Conservation (phyloP, 306 rosid species). For the Prunus mume region DNA sequence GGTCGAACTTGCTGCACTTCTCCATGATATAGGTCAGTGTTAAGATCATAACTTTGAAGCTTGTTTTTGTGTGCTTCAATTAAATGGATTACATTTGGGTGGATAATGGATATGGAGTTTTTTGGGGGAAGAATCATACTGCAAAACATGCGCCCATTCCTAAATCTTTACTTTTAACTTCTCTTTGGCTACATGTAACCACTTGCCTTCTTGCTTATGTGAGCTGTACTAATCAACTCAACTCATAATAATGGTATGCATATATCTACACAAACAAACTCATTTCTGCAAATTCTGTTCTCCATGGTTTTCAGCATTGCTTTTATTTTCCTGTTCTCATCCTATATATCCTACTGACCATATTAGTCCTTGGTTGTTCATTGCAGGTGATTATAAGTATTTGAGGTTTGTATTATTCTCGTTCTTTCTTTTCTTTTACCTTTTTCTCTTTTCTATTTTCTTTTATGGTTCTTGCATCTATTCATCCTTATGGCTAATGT, state of each 20-base stretch:
- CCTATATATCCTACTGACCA: conserved; percentile 12
- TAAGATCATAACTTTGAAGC: background rate
- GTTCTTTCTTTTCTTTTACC: conserved; percentile 7
- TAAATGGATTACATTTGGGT: background rate
- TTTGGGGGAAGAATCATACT: background rate
- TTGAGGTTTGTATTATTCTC: conserved; percentile 50
- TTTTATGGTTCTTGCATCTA: background rate
- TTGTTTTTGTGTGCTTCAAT: background rate
- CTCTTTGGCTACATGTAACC: background rate
- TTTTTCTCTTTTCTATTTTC: background rate
- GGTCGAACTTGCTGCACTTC: conserved; percentile 91
- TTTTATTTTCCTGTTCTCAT: background rate
- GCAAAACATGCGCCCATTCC: background rate
- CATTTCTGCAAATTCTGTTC: background rate
- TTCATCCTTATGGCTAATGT: background rate
- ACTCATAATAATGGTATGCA: too few species aligned
- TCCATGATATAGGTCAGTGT: conserved; percentile 73
- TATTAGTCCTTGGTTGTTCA: background rate
- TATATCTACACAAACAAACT: background rate
- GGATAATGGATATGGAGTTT: background rate
- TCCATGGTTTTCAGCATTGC: background rate
- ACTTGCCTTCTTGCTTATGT: background rate
- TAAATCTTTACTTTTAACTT: background rate
- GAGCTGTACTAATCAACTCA: background rate
- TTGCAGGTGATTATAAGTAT: conserved; percentile 84